Evolutionary conservation across 1,139 yeast genomes (phyloP).

Genomic region (Suhomyces wounanorum): DNA sequence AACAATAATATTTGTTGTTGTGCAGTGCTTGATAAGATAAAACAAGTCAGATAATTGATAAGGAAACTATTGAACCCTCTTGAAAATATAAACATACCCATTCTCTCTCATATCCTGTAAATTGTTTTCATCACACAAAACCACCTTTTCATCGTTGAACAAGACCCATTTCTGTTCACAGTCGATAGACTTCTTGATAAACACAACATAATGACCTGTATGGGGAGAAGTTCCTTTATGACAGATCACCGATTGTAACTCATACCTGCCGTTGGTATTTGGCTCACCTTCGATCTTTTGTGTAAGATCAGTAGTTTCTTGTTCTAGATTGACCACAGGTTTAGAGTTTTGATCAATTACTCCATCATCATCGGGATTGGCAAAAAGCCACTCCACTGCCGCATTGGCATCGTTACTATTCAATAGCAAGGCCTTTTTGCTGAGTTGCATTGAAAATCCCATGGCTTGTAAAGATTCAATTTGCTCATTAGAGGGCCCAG

Average conservation of each 20-base stretch:
- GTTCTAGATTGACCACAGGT: slow-evolving; percentile 20
- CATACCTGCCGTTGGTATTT: slow-evolving; percentile 37
- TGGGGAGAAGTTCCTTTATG: slow-evolving; percentile 95
- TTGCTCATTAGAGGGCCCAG: slow-evolving; percentile 37
- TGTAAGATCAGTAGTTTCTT: slow-evolving; percentile 24
- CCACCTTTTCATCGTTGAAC: slow-evolving; percentile 94
- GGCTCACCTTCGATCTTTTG: slow-evolving; percentile 14
- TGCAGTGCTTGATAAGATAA: too few species aligned
- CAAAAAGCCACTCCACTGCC: slow-evolving; percentile 89
- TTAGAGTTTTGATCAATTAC: slow-evolving; percentile 21
- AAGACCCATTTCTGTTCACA: slow-evolving; percentile 68
- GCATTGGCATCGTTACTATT: slow-evolving; percentile 64
- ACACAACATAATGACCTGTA: slow-evolving; percentile 95
- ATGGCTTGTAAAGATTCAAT: slow-evolving; percentile 59
- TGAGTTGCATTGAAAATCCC: slow-evolving; percentile 73
- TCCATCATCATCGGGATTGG: slow-evolving; percentile 71
- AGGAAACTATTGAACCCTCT: background rate
- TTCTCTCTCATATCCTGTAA: slow-evolving; percentile 62
- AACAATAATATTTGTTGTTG: too few species aligned
- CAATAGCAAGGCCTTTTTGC: slow-evolving; percentile 67
- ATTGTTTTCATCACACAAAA: slow-evolving; percentile 61
- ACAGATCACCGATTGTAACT: slow-evolving; percentile 73
- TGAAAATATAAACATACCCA: slow-evolving; percentile 63
- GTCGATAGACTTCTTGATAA: slow-evolving; percentile 50
- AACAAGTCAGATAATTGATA: too few species aligned